phyloP scores from a whole-genome alignment of 2,329 filamentous ascomycete genomes.

The Exutisphaerella laricina region DNA sequence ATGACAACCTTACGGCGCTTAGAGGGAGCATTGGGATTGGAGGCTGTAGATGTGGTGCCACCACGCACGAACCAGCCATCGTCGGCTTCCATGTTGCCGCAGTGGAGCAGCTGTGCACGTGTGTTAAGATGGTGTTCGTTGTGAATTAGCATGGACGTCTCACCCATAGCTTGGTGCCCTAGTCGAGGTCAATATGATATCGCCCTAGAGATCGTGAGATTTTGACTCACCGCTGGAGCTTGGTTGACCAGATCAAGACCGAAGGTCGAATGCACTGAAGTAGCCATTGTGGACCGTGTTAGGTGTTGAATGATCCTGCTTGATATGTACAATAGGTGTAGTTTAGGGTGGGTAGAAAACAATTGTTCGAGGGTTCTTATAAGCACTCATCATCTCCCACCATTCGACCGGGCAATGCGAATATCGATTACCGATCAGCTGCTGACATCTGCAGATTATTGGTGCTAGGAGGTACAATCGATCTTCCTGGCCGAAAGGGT shows the following conservation, averaged over 20 bases:
- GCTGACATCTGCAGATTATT: not conserved
- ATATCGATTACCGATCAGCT: not conserved
- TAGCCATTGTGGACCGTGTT: slow-evolving; percentile 6
- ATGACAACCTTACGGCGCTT: slow-evolving; percentile 31
- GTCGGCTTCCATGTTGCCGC: slow-evolving; percentile 35
- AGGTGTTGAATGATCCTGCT: no score
- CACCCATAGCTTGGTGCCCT: slow-evolving; percentile 37
- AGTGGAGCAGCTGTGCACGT: slow-evolving; percentile 28
- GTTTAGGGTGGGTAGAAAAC: not conserved
- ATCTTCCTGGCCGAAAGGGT: not conserved
- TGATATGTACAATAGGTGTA: no score
- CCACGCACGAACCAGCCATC: slow-evolving; percentile 35
- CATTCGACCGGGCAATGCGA: not conserved
- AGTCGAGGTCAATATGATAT: not conserved
- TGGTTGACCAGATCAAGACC: slow-evolving; percentile 24
- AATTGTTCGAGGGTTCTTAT: not conserved
- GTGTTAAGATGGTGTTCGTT: not conserved
- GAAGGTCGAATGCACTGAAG: slow-evolving; percentile 8
- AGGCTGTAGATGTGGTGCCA: slow-evolving; percentile 27
- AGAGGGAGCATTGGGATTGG: slow-evolving; percentile 26
- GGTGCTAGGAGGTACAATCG: not conserved
- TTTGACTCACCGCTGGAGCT: slow-evolving; percentile 17
- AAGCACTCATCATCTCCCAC: not conserved
- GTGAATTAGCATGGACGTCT: not conserved
- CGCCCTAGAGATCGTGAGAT: not conserved